Base-by-base conservation (phyloP, 345 rosid genomes). In the Lumnitzera littorea region DNA sequence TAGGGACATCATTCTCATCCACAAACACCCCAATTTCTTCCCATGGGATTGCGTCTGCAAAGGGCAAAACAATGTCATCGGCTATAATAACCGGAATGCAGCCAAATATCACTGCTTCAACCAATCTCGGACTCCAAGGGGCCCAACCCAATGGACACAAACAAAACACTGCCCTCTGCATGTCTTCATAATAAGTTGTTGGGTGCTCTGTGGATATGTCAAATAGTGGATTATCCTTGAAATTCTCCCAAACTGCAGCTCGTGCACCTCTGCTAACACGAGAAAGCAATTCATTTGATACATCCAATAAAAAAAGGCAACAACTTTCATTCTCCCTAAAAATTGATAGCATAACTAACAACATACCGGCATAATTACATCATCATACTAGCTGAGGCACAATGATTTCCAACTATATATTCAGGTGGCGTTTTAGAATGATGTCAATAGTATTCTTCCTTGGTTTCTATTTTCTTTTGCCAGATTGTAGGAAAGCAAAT, bases 241-340 rank as follows among this genome's bases (percentile, higher is more conserved):
- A 94, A 76, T 91, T 94, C 78, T 94, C 99, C 99, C 99, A 94
- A 23, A 94, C 99, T 13, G 99, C 97, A 29, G 99, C 99, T 64
- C 99, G 64, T 27, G 99, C 99, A 5, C 97, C 99, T 64, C 99
- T 90, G 87, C 48, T 53, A 63, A 46, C 62, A 65, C 63, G 23
- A 64, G 49, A 8, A 60, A 55, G 50, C 67, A 54, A 51, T 54
- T 54, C 17, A 57, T 62, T 27, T 46, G 46, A 11, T 23, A 55
- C 47, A 15, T 43, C 23, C 24, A n/a, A 25, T 13, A 24, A 58
- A 10, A 57, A 25, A 24, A 17, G 25, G 15, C 0, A 16, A 56
- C 20, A n/a, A 36, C 12, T 15, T 56, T 12, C n/a, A 15, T 6
- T 29, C 7, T 20, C 20, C 20, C 20, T 20, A 20, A 20, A 29